phyloP scores from a whole-genome alignment of 148 eudicot genomes.

The Fagopyrum homotropicum region DNA sequence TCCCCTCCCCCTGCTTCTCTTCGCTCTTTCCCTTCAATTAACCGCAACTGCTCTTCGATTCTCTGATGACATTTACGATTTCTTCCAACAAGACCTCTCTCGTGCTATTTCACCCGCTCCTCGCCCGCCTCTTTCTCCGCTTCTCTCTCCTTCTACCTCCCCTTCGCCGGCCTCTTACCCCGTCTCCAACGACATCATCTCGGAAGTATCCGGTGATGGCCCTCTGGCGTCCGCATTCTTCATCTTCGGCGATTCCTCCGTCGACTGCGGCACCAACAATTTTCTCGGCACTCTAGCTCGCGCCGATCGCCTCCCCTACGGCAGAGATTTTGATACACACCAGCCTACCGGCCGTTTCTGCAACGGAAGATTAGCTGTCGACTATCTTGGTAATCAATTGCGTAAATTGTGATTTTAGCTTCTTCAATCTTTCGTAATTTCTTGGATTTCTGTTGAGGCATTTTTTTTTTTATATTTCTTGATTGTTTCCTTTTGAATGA shows the following conservation, averaged over 20 bases:
- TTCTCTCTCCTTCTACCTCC: slow-evolving; percentile 12
- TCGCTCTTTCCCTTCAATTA: slow-evolving; percentile 2
- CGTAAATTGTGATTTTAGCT: no score
- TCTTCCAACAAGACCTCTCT: slow-evolving; percentile 20
- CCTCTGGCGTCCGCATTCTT: slow-evolving; percentile 60
- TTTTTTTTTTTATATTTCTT: background rate
- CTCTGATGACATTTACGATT: slow-evolving; percentile 26
- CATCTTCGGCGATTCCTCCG: slow-evolving; percentile 84
- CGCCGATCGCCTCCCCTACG: slow-evolving; percentile 80
- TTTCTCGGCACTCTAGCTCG: slow-evolving; percentile 89
- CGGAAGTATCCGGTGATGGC: background rate
- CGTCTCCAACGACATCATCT: background rate
- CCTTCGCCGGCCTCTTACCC: background rate
- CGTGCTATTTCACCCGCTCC: slow-evolving; percentile 10
- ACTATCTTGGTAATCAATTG: slow-evolving; percentile 60
- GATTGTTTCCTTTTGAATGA: background rate
- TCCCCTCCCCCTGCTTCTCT: slow-evolving; percentile 22
- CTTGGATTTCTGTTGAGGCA: background rate
- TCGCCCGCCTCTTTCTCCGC: slow-evolving; percentile 11
- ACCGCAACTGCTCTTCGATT: slow-evolving; percentile 20
- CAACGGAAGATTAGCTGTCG: slow-evolving; percentile 86
- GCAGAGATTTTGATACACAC: slow-evolving; percentile 80
- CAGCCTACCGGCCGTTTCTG: slow-evolving; percentile 81
- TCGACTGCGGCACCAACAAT: slow-evolving; percentile 81
- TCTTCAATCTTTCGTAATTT: background rate